Conservation (phyloP, 225 moss, liverwort and hornwort genomes). For the Polytrichum commune region DNA sequence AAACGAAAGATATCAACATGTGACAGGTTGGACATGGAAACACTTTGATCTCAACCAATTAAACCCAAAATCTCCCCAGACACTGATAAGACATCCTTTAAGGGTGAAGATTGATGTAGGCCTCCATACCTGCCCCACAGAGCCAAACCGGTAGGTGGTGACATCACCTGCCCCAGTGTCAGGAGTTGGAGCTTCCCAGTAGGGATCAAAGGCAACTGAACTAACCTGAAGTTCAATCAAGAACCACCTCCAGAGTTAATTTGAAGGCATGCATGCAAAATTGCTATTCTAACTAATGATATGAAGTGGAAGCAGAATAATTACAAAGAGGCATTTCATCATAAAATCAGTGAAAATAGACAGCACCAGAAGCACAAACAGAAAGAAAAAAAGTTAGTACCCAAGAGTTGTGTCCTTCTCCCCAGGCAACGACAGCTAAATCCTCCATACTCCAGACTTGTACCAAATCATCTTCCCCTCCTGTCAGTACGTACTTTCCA, state of each 20-base stretch:
- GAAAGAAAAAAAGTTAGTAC: conserved; percentile 29
- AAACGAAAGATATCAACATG: too few relatives aligned
- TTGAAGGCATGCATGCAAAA: too few relatives aligned
- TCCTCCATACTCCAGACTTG: conserved; percentile 99
- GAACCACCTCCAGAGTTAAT: conserved; percentile 21
- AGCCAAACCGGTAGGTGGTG: conserved; percentile 94
- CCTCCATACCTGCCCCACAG: conserved; percentile 84
- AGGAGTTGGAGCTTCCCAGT: conserved; percentile 71
- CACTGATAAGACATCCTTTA: too few relatives aligned
- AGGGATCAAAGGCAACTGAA: conserved; percentile 90
- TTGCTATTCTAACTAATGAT: neutral
- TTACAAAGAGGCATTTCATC: too few relatives aligned
- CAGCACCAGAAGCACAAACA: too few relatives aligned
- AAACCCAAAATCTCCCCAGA: too few relatives aligned
- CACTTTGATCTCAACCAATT: too few relatives aligned
- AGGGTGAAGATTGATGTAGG: too few relatives aligned
- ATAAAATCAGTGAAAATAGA: too few relatives aligned
- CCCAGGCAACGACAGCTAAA: conserved; percentile 96
- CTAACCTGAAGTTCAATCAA: conserved; percentile 66
- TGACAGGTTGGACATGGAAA: too few relatives aligned
- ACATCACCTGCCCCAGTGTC: conserved; percentile 75
- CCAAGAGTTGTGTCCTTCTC: conserved; percentile 99
- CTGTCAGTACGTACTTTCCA: conserved; percentile 98
- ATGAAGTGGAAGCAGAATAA: neutral
- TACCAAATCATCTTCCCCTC: conserved; percentile 99